These are phyloP conservation scores for Zymoseptoria ardabiliae DNA, from an alignment of 2,329 filamentous ascomycete species.

Conservation along the genomic window DNA sequence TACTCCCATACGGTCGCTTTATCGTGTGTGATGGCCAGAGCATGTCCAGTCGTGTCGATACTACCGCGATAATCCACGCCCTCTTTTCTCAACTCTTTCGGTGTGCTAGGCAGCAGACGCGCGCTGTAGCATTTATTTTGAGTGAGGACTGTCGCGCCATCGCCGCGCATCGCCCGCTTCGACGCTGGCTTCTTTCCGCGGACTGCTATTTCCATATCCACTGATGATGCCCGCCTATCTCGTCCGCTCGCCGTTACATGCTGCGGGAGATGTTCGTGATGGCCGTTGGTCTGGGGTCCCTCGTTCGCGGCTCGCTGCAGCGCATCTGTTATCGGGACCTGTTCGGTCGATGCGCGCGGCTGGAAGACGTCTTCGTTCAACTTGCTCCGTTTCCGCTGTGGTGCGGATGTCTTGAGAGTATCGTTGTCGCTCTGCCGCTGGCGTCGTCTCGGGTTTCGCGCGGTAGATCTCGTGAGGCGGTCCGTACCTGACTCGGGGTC, in stretches of 20 bases:
- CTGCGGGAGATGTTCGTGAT: not conserved
- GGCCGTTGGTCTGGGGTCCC: slow-evolving; percentile 7
- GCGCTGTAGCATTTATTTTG: slow-evolving; percentile 80
- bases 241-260: not conserved
- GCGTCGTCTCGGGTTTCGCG: slow-evolving; percentile 40
- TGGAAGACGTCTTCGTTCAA: slow-evolving; percentile 37
- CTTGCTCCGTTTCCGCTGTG: slow-evolving; percentile 42
- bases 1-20: slow-evolving; percentile 91
- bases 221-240: not conserved
- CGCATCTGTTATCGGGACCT: slow-evolving; percentile 6
- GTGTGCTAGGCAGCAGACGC: slow-evolving; percentile 74
- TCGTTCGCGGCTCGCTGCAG: slow-evolving; percentile 11
- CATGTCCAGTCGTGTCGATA: slow-evolving; percentile 31
- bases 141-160: slow-evolving; percentile 45
- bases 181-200: slow-evolving; percentile 7
- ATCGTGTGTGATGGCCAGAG: slow-evolving; percentile 69
- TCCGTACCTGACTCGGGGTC: slow-evolving; percentile 13
- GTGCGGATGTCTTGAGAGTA: slow-evolving; percentile 32
- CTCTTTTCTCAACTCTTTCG: slow-evolving; percentile 59
- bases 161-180: slow-evolving; percentile 24
- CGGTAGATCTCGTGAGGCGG: slow-evolving; percentile 27
- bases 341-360: slow-evolving; percentile 16
- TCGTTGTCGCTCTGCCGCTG: slow-evolving; percentile 40
- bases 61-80: slow-evolving; percentile 51
- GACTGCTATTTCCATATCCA: not conserved